phyloP scores from a whole-genome alignment of 2,329 filamentous ascomycete genomes.

The Aureobasidium mangrovei region DNA sequence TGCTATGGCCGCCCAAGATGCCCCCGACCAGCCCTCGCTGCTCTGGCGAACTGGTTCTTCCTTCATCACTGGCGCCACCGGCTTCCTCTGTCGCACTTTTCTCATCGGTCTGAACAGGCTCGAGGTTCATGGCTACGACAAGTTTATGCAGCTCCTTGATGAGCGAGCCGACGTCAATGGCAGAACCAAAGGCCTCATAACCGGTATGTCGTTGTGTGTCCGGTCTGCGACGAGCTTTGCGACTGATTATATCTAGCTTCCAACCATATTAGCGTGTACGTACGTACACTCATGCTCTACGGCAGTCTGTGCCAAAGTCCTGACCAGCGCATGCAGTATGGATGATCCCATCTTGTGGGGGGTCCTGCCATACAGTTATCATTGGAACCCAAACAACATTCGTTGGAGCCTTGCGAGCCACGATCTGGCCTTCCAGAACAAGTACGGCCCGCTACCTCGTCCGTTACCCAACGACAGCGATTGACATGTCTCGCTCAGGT shows the following conservation, averaged over 20 bases:
- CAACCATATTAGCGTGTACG: slow-evolving; percentile 83
- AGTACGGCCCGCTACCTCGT: slow-evolving; percentile 41
- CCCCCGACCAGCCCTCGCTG: slow-evolving; percentile 47
- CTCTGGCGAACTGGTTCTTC: slow-evolving; percentile 68
- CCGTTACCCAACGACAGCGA: not conserved
- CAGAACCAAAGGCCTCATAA: slow-evolving; percentile 70
- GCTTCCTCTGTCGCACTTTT: slow-evolving; percentile 63
- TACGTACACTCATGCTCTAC: slow-evolving; percentile 30
- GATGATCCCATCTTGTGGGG: slow-evolving; percentile 96
- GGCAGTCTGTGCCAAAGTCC: not conserved
- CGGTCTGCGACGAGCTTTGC: not conserved
- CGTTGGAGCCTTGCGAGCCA: slow-evolving; percentile 88
- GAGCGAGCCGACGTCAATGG: slow-evolving; percentile 56
- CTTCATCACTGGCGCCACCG: slow-evolving; percentile 64
- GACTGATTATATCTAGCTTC: slow-evolving; percentile 49
- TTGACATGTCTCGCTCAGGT: slow-evolving; percentile 37
- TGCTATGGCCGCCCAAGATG: slow-evolving; percentile 2
- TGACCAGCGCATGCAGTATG: slow-evolving; percentile 47
- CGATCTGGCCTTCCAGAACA: slow-evolving; percentile 88
- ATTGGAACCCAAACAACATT: slow-evolving; percentile 63
- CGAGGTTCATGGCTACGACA: slow-evolving; percentile 66
- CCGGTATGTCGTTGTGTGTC: slow-evolving; percentile 47
- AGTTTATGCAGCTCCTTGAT: slow-evolving; percentile 68
- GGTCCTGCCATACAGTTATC: slow-evolving; percentile 65
- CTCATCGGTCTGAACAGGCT: slow-evolving; percentile 65